A percentile compares a stretch with the other conserved stretches of the same genome.
Conservation (phyloP, 345 rosid genomes). For the Kandelia obovata region DNA sequence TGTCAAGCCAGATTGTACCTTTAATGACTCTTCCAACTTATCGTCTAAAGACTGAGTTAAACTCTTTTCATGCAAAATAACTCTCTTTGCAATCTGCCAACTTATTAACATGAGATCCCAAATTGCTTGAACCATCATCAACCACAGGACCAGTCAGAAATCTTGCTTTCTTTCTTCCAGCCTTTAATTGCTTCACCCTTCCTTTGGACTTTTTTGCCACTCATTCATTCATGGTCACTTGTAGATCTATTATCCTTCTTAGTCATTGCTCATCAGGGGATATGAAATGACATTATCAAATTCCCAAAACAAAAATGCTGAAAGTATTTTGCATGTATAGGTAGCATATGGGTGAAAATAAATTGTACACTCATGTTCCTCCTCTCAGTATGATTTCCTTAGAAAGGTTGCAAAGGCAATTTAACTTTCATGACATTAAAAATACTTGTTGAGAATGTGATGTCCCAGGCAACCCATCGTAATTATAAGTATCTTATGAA, state of each 20-base stretch:
- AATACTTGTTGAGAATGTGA: no score
- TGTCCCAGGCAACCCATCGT: no score
- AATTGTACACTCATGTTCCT: no score
- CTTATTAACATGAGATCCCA: slow-evolving; percentile 17
- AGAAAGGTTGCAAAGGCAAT: no score
- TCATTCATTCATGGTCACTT: slow-evolving; percentile 24
- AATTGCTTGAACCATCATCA: slow-evolving; percentile 19
- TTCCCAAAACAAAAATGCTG: no score
- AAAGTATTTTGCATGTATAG: no score
- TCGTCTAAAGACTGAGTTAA: slow-evolving; percentile 22
- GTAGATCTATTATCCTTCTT: slow-evolving; percentile 58
- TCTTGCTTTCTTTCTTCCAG: slow-evolving; percentile 18
- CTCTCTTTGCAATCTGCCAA: slow-evolving; percentile 27
- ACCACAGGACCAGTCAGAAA: slow-evolving; percentile 13
- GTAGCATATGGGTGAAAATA: no score
- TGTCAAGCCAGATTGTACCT: slow-evolving; percentile 31
- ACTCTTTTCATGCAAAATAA: slow-evolving; percentile 23
- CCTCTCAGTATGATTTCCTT: no score
- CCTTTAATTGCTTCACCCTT: slow-evolving; percentile 22
- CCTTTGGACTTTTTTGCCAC: slow-evolving; percentile 24
- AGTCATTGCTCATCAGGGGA: background rate
- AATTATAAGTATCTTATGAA: no score
- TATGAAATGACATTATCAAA: no score
- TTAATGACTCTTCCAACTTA: slow-evolving; percentile 41
- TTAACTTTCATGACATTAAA: no score